Conservation (phyloP, 2,329 filamentous ascomycete genomes). For the Hymenoscyphus occultus region DNA sequence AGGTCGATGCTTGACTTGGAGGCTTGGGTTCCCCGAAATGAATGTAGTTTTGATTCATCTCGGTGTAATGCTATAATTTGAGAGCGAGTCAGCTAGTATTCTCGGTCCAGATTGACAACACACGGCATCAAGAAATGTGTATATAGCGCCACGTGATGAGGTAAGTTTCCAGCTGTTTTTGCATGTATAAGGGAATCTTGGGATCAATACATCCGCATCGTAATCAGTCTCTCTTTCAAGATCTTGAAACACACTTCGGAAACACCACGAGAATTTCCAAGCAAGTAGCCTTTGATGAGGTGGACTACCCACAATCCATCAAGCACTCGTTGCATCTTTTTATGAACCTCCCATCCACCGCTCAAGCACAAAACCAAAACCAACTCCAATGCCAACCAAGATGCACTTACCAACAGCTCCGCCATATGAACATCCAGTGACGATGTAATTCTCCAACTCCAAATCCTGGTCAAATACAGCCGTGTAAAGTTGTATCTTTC, state of each 20-base stretch:
- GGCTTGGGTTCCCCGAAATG: slow-evolving; percentile 68
- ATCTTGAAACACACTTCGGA: neutral
- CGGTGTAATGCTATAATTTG: slow-evolving; percentile 70
- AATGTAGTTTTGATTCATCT: slow-evolving; percentile 79
- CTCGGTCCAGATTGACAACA: neutral
- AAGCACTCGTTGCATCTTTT: slow-evolving; percentile 1
- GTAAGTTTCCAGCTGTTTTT: neutral
- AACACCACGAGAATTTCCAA: neutral
- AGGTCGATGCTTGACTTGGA: slow-evolving; percentile 86
- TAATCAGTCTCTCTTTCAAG: neutral
- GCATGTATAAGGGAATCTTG: neutral
- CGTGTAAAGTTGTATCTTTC: slow-evolving; percentile 90
- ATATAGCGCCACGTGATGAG: neutral
- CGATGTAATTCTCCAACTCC: slow-evolving; percentile 90
- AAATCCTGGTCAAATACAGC: slow-evolving; percentile 89
- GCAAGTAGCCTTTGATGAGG: neutral
- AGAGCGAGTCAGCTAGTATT: slow-evolving; percentile 31
- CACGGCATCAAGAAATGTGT: neutral
- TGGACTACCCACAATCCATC: neutral
- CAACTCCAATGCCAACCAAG: neutral
- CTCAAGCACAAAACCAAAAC: neutral
- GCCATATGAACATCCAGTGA: slow-evolving; percentile 87
- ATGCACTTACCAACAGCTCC: slow-evolving; percentile 77
- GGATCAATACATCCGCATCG: neutral
- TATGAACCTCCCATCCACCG: neutral